Conservation (phyloP, 768 basidiomycete species). For the Termitomyces sp. region DNA sequence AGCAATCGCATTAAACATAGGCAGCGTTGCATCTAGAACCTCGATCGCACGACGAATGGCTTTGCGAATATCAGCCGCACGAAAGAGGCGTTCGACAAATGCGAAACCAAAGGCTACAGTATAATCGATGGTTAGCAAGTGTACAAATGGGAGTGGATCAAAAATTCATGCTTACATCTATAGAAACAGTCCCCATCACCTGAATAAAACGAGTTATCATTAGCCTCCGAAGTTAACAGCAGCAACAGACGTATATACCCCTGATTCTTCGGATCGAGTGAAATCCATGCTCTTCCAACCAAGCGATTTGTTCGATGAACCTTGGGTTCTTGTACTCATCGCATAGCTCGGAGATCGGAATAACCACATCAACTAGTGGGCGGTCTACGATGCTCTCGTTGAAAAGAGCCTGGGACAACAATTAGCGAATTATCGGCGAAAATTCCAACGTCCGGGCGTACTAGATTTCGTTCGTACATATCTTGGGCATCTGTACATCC, state of each 20-base stretch:
- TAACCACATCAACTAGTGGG: constrained; percentile 53
- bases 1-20: constrained; percentile 50
- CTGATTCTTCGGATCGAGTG: constrained; percentile 62
- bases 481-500: neutral
- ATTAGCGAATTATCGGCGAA: neutral
- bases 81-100: constrained; percentile 69
- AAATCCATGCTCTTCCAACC: constrained; percentile 62
- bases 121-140: neutral
- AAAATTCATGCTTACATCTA: constrained; percentile 51
- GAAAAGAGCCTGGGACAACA: constrained; percentile 15
- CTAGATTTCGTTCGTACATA: constrained; percentile 24
- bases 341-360: constrained; percentile 51
- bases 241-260: constrained; percentile 39
- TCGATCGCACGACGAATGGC: constrained; percentile 50
- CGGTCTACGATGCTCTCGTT: constrained; percentile 35
- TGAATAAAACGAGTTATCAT: constrained; percentile 14
- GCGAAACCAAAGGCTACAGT: constrained; percentile 74
- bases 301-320: constrained; percentile 76
- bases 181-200: constrained; percentile 95
- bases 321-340: constrained; percentile 62
- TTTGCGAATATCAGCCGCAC: constrained; percentile 36
- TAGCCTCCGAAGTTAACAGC: neutral
- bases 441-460: neutral
- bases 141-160: neutral
- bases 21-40: constrained; percentile 43